Evolutionary conservation across 169 alveolate species (phyloP).

Genomic region (Ichthyophthirius multifiliis): DNA sequence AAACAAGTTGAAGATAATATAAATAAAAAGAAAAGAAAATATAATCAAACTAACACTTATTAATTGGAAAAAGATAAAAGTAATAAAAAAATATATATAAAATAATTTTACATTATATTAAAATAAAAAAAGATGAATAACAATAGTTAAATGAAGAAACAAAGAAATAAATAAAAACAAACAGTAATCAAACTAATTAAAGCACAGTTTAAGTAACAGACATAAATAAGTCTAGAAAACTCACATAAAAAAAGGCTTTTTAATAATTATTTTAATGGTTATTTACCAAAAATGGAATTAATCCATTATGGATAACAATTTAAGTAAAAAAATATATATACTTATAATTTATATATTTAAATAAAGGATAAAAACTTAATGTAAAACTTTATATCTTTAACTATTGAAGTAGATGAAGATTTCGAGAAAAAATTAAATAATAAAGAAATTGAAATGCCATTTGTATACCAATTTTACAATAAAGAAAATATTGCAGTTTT

Average conservation of each 20-base stretch:
- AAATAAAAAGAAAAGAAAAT: too few relatives aligned
- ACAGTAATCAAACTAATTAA: too few relatives aligned
- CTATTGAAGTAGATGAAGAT: background rate
- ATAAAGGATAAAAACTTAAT: background rate
- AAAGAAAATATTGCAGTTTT: slow-evolving; percentile 20
- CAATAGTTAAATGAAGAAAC: too few relatives aligned
- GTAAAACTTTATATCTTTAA: background rate
- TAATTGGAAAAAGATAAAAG: too few relatives aligned
- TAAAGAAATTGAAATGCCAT: background rate
- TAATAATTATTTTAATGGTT: slow-evolving; percentile 15
- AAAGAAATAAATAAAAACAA: too few relatives aligned
- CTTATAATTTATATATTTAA: background rate
- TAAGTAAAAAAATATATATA: background rate
- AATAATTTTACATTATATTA: too few relatives aligned
- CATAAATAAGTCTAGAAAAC: background rate
- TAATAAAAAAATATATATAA: too few relatives aligned
- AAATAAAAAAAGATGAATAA: too few relatives aligned
- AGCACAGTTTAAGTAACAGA: too few relatives aligned
- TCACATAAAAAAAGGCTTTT: background rate
- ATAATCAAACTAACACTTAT: too few relatives aligned
- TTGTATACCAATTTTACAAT: background rate
- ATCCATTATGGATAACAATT: slow-evolving; percentile 35
- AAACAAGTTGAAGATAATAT: too few relatives aligned
- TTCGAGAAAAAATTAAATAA: background rate
- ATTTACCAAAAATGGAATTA: slow-evolving; percentile 17